A percentile compares a stretch with the other conserved stretches of the same genome.
Conservation (phyloP, 148 eudicot genomes). For the Rheum nobile region DNA sequence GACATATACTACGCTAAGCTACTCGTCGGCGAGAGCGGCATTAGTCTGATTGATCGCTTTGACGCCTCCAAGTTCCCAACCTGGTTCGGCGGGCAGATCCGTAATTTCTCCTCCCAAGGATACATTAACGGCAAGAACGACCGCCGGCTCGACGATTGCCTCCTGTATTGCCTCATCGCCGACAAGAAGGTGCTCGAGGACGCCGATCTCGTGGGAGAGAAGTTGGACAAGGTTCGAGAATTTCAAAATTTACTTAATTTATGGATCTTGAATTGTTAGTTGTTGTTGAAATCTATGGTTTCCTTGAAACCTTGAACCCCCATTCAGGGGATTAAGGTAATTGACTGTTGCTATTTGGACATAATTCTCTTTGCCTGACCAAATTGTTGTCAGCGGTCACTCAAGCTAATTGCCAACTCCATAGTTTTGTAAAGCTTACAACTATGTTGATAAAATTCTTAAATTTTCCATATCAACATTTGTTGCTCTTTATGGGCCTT, state of each 20-base stretch:
- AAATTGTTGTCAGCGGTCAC: neutral
- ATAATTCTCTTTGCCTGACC: neutral
- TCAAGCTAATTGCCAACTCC: neutral
- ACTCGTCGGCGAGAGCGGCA: conserved; percentile 75
- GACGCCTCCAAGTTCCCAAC: conserved; percentile 85
- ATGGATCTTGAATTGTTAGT: neutral
- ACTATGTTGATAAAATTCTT: neutral
- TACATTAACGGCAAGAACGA: conserved; percentile 65
- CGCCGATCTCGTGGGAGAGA: conserved; percentile 50
- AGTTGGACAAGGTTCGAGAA: conserved; percentile 31
- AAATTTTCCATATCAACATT: neutral
- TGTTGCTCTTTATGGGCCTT: neutral
- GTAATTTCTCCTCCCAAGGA: conserved; percentile 38
- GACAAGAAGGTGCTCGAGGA: conserved; percentile 57
- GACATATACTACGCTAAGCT: conserved; percentile 65
- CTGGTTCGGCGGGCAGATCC: conserved; percentile 68
- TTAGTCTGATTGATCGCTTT: conserved; percentile 59
- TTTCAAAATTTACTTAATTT: neutral
- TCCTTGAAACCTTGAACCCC: neutral
- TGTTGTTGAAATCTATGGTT: neutral
- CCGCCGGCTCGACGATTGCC: conserved; percentile 47
- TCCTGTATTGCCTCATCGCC: conserved; percentile 58
- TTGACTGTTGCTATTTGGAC: neutral
- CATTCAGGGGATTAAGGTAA: neutral
- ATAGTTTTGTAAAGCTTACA: neutral